Evolutionary conservation across 2,329 filamentous ascomycete species (phyloP), one percentile per base, ranked within the genome.

Genomic region (Fusarium liriodendri): DNA sequence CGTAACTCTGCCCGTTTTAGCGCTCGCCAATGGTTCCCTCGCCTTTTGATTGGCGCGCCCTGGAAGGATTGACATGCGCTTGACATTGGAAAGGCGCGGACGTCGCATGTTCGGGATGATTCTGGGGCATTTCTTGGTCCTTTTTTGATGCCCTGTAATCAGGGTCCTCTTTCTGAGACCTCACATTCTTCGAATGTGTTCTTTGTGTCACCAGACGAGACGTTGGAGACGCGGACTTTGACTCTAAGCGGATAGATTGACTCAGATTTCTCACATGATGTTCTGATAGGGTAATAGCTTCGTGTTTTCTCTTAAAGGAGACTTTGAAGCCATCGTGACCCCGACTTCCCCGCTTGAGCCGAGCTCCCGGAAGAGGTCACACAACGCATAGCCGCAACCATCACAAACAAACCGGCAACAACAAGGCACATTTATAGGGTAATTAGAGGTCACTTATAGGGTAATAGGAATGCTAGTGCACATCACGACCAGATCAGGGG

Each of bases 381-480:
- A 14, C 33, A 11, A 27, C 33, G 16, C 1, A 14, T 35, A 9
- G 40, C 13, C 2, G 29, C 59, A 62, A 32, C 59, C 59, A n/a
- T n/a, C n/a, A n/a, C n/a, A n/a, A n/a, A n/a, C n/a, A n/a, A n/a
- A n/a, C n/a, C n/a, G n/a, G n/a, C n/a, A n/a, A n/a, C n/a, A n/a
- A n/a, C n/a, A n/a, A n/a, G n/a, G n/a, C n/a, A n/a, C n/a, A n/a
- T 54, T 32, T 54, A 45, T 61, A 33, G 37, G 67, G 67, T 64
- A 67, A 67, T 70, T 5, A 4, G 29, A 22, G 18, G 27, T 32
- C 14, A 33, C 16, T 63, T 64, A 64, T 68, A 68, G 65, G 61
- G 69, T 71, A 69, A 71, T 71, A 13, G 25, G 58, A 65, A 62
- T 50, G 20, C 32, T 55, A 18, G 33, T 38, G 8, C 47, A n/a